Percentiles rank a stretch among this genome's conserved stretches.
These are phyloP conservation scores for Trifolium pratense DNA, from an alignment of 306 rosid genomes.

Conservation along the genomic window DNA sequence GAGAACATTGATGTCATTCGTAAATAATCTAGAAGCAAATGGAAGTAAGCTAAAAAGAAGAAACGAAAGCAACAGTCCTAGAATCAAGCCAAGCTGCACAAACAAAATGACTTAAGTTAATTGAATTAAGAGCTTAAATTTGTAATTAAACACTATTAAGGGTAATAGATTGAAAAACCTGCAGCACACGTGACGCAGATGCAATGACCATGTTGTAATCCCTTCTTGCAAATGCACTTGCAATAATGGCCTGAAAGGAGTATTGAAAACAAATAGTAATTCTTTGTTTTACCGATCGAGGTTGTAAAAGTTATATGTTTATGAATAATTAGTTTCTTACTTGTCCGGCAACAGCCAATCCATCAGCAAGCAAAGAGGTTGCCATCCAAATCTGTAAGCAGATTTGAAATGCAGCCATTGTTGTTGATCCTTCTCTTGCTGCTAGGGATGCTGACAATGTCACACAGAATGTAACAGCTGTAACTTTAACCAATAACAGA, in stretches of 20 bases:
- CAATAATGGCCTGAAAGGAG: slow-evolving; percentile 71
- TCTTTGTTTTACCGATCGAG: neutral
- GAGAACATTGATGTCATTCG: slow-evolving; percentile 63
- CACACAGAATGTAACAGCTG: slow-evolving; percentile 86
- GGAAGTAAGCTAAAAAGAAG: slow-evolving; percentile 59
- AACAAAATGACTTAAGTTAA: slow-evolving; percentile 3
- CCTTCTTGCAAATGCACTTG: slow-evolving; percentile 70
- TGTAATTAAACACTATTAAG: too few species aligned
- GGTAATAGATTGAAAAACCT: slow-evolving; percentile 42
- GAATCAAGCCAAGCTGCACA: slow-evolving; percentile 77
- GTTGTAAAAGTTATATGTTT: neutral
- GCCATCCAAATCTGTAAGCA: slow-evolving; percentile 96
- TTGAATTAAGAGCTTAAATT: too few species aligned
- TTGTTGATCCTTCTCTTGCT: slow-evolving; percentile 75
- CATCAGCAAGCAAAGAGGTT: slow-evolving; percentile 82
- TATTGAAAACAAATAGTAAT: too few species aligned
- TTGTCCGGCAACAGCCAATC: slow-evolving; percentile 94
- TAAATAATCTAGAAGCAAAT: slow-evolving; percentile 73
- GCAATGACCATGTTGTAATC: slow-evolving; percentile 63
- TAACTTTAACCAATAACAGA: slow-evolving; percentile 71
- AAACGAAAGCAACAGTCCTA: slow-evolving; percentile 65
- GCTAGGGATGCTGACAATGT: slow-evolving; percentile 83
- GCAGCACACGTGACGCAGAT: slow-evolving; percentile 80
- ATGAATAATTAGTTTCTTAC: slow-evolving; percentile 43
- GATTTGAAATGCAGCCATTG: slow-evolving; percentile 92